These are phyloP conservation scores for Penicillium argentinense DNA, from an alignment of 495 filamentous ascomycete genomes.

Conservation along the genomic window DNA sequence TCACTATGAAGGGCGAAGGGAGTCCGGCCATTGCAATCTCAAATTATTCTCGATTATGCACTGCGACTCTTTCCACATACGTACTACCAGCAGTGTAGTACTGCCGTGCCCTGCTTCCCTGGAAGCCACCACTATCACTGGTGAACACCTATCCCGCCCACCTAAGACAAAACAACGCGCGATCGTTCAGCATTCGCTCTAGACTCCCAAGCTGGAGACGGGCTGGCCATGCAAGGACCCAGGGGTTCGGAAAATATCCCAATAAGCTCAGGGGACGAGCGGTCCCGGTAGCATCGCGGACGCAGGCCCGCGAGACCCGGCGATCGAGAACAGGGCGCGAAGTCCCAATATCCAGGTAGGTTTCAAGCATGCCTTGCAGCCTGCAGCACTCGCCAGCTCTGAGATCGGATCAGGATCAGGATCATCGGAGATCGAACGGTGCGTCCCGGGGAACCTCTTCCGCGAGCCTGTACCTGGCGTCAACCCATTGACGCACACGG, in stretches of 20 bases:
- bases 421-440: too few relatives aligned
- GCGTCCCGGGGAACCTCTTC: too few relatives aligned
- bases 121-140: too few relatives aligned
- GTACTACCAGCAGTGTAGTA: too few relatives aligned
- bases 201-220: not conserved
- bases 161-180: constrained; percentile 2
- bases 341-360: constrained; percentile 23
- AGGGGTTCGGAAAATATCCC: constrained; percentile 2
- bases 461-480: too few relatives aligned
- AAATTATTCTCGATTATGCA: too few relatives aligned
- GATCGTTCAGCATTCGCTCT: not conserved
- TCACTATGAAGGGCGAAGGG: too few relatives aligned
- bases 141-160: too few relatives aligned
- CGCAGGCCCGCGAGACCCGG: constrained; percentile 7
- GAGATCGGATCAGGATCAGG: too few relatives aligned
- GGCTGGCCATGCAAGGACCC: constrained; percentile 2
- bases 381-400: constrained; percentile 8
- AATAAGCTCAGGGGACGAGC: constrained; percentile 15
- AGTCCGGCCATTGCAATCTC: too few relatives aligned
- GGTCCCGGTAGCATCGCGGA: constrained; percentile 19
- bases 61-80: too few relatives aligned
- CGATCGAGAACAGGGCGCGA: constrained; percentile 6
- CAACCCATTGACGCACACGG: too few relatives aligned
- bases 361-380: constrained; percentile 34
- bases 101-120: not conserved